A percentile compares a stretch with the other conserved stretches of the same genome.
These are phyloP conservation scores for Elongisporangium prolatum DNA, from an alignment of 352 stramenopile species.

Conservation along the genomic window DNA sequence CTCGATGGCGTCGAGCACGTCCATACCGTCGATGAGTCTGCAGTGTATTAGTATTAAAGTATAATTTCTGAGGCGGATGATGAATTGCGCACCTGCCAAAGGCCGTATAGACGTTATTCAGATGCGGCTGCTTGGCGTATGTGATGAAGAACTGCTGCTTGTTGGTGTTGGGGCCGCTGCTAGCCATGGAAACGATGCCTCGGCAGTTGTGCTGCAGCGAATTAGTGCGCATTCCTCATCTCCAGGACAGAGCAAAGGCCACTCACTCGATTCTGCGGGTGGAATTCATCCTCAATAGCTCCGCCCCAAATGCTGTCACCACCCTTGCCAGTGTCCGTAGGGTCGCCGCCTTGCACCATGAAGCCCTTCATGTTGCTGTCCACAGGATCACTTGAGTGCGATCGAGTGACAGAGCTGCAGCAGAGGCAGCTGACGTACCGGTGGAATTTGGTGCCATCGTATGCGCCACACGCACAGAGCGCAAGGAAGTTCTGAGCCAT, in stretches of 20 bases:
- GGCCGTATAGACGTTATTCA: constrained; percentile 98
- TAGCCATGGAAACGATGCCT: constrained; percentile 92
- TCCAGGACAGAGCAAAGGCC: neutral
- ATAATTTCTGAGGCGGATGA: neutral
- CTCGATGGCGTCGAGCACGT: constrained; percentile 96
- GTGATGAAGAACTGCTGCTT: constrained; percentile 98
- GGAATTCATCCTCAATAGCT: constrained; percentile 90
- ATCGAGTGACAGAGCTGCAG: neutral
- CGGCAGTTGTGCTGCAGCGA: constrained; percentile 76
- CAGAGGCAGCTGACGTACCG: constrained; percentile 37
- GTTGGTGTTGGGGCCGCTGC: constrained; percentile 91
- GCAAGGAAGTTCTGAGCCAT: constrained; percentile 93
- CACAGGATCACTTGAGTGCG: neutral
- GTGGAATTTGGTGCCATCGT: constrained; percentile 90
- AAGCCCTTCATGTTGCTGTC: constrained; percentile 84
- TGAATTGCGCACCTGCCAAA: constrained; percentile 86
- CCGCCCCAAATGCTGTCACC: constrained; percentile 89
- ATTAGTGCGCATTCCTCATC: neutral
- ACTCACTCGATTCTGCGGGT: constrained; percentile 75
- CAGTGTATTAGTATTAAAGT: constrained; percentile 1
- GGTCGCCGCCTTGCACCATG: constrained; percentile 89
- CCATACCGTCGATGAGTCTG: constrained; percentile 94
- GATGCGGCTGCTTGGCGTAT: constrained; percentile 94
- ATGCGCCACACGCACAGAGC: constrained; percentile 88
- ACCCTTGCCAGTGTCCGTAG: constrained; percentile 88